Evolutionary conservation across 352 stramenopile species (phyloP).

Genomic region (Pythium aristosporum): DNA sequence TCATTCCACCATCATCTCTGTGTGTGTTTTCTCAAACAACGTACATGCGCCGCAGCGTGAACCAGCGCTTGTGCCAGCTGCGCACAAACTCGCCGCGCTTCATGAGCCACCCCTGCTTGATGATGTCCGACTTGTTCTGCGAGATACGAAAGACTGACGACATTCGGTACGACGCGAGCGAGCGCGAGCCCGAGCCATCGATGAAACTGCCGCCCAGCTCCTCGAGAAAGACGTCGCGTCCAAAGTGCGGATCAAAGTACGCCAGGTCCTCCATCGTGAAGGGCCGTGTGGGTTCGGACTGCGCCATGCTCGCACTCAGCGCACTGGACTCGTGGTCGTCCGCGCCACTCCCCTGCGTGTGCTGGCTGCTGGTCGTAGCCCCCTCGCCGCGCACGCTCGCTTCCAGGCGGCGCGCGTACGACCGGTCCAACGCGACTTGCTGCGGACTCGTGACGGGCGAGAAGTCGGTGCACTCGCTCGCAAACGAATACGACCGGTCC

Average conservation of each 20-base stretch:
- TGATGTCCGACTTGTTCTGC: conserved; percentile 32
- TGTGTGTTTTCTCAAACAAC: background rate
- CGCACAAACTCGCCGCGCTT: conserved; percentile 77
- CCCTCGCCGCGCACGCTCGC: conserved; percentile 45
- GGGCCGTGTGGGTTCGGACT: conserved; percentile 7
- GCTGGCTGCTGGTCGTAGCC: conserved; percentile 40
- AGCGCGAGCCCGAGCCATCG: conserved; percentile 59
- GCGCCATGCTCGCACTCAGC: background rate
- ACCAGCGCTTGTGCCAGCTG: conserved; percentile 81
- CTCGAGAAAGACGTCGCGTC: conserved; percentile 67
- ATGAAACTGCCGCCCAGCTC: conserved; percentile 59
- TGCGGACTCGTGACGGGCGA: conserved; percentile 34
- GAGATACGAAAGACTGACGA: conserved; percentile 62
- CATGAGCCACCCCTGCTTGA: conserved; percentile 77
- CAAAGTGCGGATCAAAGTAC: conserved; percentile 70
- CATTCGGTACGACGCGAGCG: conserved; percentile 64
- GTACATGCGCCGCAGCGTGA: conserved; percentile 72
- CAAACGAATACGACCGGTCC: conserved; percentile 65
- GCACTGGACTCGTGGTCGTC: conserved; percentile 24
- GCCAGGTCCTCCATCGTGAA: conserved; percentile 69
- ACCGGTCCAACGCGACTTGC: conserved; percentile 24
- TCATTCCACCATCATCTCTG: background rate
- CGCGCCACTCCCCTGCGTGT: conserved; percentile 18
- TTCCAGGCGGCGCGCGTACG: conserved; percentile 72
- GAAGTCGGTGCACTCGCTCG: conserved; percentile 46